phyloP scores from a whole-genome alignment of 1,284 basidiomycete species.

The Anthracocystis panici-leucophaei region DNA sequence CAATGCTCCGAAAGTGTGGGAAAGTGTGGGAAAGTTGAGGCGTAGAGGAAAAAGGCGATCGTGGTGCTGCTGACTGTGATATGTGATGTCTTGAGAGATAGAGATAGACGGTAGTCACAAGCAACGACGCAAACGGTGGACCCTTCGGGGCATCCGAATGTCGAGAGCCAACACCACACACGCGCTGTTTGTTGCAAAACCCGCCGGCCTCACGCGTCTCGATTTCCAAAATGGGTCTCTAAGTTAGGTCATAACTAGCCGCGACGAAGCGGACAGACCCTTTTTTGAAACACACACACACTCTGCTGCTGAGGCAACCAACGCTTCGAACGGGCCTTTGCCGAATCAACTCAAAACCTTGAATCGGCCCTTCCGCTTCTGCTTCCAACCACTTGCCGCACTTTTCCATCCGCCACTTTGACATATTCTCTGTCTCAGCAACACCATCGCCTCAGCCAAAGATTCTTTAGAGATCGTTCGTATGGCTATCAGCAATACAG shows the following conservation, averaged over 20 bases:
- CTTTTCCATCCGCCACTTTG: neutral
- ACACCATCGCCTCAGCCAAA: neutral
- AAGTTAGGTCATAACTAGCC: too few species aligned
- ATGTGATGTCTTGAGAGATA: neutral
- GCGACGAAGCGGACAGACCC: neutral
- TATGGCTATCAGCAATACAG: neutral
- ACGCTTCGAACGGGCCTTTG: neutral
- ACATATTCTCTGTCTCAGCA: neutral
- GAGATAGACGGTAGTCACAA: conserved; percentile 14
- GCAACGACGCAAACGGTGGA: too few species aligned
- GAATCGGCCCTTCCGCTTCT: conserved; percentile 1
- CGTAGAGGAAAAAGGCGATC: neutral
- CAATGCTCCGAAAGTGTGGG: neutral
- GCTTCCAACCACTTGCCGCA: neutral
- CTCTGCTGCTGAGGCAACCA: neutral
- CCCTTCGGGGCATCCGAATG: conserved; percentile 3
- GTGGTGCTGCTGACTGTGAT: neutral
- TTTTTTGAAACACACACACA: neutral
- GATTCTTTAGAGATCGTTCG: neutral
- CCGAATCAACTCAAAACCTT: neutral
- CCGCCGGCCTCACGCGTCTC: conserved; percentile 19
- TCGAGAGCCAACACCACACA: conserved; percentile 19
- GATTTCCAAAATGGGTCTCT: too few species aligned
- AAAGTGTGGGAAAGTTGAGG: conserved; percentile 6
- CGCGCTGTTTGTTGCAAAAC: conserved; percentile 19